Evolutionary conservation across 805 yeast genomes (phyloP).

Genomic region (Saturnispora quitensis): DNA sequence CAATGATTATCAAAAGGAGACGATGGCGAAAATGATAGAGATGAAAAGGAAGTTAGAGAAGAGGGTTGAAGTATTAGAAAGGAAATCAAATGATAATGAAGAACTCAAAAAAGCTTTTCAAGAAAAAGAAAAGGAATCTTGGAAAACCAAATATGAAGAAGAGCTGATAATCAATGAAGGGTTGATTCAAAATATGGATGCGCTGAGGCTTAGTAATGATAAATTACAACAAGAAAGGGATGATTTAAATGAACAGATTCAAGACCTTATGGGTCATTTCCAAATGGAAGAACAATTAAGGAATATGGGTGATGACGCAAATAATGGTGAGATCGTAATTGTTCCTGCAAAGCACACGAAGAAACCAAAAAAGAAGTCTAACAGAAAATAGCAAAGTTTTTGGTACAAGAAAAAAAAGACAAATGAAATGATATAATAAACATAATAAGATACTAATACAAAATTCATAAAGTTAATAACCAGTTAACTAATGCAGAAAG

Average conservation of each 20-base stretch:
- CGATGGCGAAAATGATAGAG: slow-evolving; percentile 17
- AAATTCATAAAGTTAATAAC: not conserved
- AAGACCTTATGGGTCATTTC: slow-evolving; percentile 72
- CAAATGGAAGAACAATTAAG: slow-evolving; percentile 67
- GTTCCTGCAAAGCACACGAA: slow-evolving; percentile 12
- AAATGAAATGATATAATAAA: not conserved
- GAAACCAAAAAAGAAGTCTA: slow-evolving; percentile 6
- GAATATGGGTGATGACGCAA: slow-evolving; percentile 61
- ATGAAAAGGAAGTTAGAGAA: slow-evolving; percentile 20
- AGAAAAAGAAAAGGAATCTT: slow-evolving; percentile 17
- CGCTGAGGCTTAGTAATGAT: slow-evolving; percentile 26
- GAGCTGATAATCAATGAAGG: slow-evolving; percentile 38
- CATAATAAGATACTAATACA: not conserved
- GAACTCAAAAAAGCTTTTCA: slow-evolving; percentile 11
- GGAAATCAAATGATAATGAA: slow-evolving; percentile 7
- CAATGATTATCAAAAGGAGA: slow-evolving; percentile 13
- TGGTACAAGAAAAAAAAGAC: not conserved
- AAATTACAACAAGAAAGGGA: slow-evolving; percentile 31
- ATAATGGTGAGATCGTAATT: slow-evolving; percentile 58
- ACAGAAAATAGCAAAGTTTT: not conserved
- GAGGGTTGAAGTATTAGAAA: slow-evolving; percentile 7
- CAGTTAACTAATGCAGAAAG: not conserved
- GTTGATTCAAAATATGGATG: slow-evolving; percentile 32
- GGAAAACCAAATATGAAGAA: slow-evolving; percentile 30
- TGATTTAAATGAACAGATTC: slow-evolving; percentile 54